Conservation (phyloP, 1,284 basidiomycete species). For the Tetrapyrgos nigripes region DNA sequence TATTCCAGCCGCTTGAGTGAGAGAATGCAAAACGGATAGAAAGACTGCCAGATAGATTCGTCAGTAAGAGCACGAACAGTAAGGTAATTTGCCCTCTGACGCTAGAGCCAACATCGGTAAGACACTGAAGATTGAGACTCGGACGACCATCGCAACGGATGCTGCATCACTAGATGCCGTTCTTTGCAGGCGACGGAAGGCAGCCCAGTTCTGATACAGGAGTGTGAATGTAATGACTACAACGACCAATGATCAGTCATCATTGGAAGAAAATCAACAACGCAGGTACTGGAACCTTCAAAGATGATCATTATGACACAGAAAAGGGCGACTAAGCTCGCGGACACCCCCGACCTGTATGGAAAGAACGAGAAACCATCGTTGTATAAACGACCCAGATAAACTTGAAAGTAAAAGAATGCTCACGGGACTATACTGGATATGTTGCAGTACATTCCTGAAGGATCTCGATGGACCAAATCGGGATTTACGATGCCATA, state of each 20-base stretch:
- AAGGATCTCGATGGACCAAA: not conserved
- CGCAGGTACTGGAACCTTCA: not conserved
- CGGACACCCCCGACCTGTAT: not conserved
- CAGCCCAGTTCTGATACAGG: not conserved
- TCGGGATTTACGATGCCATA: not conserved
- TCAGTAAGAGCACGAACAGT: not conserved
- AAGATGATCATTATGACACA: slow-evolving; percentile 1
- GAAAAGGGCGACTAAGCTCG: not conserved
- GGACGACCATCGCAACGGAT: not conserved
- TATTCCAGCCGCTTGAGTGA: not conserved
- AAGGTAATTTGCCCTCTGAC: not conserved
- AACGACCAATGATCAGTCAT: not conserved
- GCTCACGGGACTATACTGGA: not conserved
- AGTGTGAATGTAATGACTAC: not conserved
- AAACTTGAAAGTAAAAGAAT: not conserved
- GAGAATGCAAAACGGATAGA: not conserved
- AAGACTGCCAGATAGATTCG: not conserved
- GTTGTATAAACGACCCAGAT: not conserved
- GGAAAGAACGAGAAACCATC: not conserved
- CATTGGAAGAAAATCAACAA: not conserved
- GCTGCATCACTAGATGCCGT: not conserved
- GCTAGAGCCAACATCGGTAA: not conserved
- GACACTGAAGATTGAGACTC: not conserved
- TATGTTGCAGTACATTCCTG: slow-evolving; percentile 3
- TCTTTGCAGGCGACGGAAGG: not conserved